phyloP scores from a whole-genome alignment of 495 filamentous ascomycete genomes.

The Aspergillus heteromorphus region DNA sequence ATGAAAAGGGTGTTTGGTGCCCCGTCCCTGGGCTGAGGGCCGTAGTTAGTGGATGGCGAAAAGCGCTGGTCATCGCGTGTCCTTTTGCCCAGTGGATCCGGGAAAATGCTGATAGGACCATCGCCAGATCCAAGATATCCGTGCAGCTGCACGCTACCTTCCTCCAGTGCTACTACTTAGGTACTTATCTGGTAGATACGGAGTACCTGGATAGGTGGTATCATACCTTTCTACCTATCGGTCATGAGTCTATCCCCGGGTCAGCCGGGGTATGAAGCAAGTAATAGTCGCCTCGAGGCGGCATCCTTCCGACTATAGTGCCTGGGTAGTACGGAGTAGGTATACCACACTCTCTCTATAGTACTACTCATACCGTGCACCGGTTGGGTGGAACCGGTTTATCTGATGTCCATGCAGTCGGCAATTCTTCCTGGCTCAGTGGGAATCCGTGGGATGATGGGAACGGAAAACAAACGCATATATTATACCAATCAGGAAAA shows the following conservation, averaged over 20 bases:
- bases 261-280: no score
- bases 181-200: background rate
- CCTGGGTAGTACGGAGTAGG: background rate
- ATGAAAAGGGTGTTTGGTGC: background rate
- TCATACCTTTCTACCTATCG: no score
- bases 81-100: constrained; percentile 17
- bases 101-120: constrained; percentile 12
- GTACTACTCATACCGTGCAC: no score
- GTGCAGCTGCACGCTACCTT: constrained; percentile 9
- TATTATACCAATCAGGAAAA: background rate
- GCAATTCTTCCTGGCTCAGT: background rate
- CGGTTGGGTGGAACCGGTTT: background rate
- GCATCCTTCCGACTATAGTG: background rate
- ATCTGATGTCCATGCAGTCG: background rate
- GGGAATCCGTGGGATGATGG: background rate
- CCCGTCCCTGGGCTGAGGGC: constrained; percentile 2
- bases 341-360: no score
- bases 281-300: background rate
- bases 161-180: no score
- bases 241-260: no score
- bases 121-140: constrained; percentile 12
- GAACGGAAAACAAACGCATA: background rate
- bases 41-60: constrained; percentile 4
- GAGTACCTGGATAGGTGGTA: background rate
- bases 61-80: constrained; percentile 18